Base-by-base conservation (phyloP, 2,329 filamentous ascomycete species). In the Xylaria sp. region DNA sequence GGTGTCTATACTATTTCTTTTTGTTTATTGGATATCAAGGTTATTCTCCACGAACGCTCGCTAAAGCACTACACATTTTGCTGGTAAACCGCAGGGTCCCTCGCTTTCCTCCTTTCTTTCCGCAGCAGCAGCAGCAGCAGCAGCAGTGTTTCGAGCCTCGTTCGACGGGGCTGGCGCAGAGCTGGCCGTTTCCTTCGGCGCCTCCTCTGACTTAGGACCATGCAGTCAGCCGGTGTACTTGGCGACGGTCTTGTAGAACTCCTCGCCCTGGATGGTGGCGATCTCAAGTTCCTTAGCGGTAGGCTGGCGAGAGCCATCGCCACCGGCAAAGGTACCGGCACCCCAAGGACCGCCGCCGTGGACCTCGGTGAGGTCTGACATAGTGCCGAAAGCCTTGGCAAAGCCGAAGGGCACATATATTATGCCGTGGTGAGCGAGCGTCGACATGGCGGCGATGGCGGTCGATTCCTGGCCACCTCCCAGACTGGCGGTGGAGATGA, bases 381-480 rank as follows among this genome's bases (percentile, higher is more conserved):
- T 79, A 66, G 87, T 79, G 62, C 75, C 75, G 75, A 97, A 97
- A 51, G 87, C 80, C 72, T 89, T 91, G 80, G 91, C 89, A 84
- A 96, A 98, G 58, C 95, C 95, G 56, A 98, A 84, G 49, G 95
- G 95, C n/a, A 98, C 93, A 77, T 90, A 98, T 83, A 95, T 90
- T 81, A 98, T 90, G 73, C 95, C 95, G 83, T 98, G 95, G 81
- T 98, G 95, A 63, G 89, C 78, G 56, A 98, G 83, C 17, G 94
- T 98, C 73, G 89, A 92, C 86, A 98, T 87, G 75, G 89, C 81
- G 33, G 89, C 83, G 66, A 97, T 81, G 69, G 86, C 89, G 48
- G 95, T 99, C 59, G 87, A 89, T 82, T 99, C 95, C 82, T 99
- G 95, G 67, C 95, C 95, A 76, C 95, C 95, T 65, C 95, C 95